Conservation (phyloP, 495 filamentous ascomycete species). For the Bryoglossum gracile region DNA sequence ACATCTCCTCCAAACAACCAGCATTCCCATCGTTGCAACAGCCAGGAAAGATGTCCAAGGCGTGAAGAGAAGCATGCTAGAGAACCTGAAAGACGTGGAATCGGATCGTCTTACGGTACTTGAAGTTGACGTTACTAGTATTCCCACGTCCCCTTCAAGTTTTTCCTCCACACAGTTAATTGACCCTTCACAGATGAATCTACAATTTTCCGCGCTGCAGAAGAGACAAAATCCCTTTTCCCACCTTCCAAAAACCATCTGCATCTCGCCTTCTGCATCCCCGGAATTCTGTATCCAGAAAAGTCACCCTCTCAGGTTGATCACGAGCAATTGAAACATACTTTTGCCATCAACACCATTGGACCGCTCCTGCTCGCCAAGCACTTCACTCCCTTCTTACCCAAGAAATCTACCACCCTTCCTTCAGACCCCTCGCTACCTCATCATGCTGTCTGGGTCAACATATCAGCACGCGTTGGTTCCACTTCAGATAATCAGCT, state of each 20-base stretch:
- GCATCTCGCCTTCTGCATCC: slow-evolving; percentile 61
- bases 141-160: neutral
- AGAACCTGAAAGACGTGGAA: slow-evolving; percentile 37
- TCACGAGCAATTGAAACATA: slow-evolving; percentile 46
- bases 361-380: slow-evolving; percentile 72
- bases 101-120: slow-evolving; percentile 40
- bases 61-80: slow-evolving; percentile 46
- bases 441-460: slow-evolving; percentile 54
- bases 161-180: neutral
- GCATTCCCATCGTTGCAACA: slow-evolving; percentile 64
- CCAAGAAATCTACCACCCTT: slow-evolving; percentile 32
- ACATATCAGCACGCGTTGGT: slow-evolving; percentile 72
- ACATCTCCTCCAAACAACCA: slow-evolving; percentile 56
- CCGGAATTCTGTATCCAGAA: slow-evolving; percentile 69
- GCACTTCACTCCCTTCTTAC: slow-evolving; percentile 61
- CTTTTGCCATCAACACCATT: slow-evolving; percentile 61
- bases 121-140: slow-evolving; percentile 54
- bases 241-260: slow-evolving; percentile 46
- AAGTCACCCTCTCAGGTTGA: slow-evolving; percentile 60
- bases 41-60: slow-evolving; percentile 49
- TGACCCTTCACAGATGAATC: slow-evolving; percentile 34
- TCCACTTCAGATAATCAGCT: slow-evolving; percentile 59
- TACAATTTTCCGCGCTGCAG: slow-evolving; percentile 38
- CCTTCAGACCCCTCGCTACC: slow-evolving; percentile 3
- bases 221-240: slow-evolving; percentile 34